Conservation (phyloP, 2,329 filamentous ascomycete genomes). For the Penicillium paneum region DNA sequence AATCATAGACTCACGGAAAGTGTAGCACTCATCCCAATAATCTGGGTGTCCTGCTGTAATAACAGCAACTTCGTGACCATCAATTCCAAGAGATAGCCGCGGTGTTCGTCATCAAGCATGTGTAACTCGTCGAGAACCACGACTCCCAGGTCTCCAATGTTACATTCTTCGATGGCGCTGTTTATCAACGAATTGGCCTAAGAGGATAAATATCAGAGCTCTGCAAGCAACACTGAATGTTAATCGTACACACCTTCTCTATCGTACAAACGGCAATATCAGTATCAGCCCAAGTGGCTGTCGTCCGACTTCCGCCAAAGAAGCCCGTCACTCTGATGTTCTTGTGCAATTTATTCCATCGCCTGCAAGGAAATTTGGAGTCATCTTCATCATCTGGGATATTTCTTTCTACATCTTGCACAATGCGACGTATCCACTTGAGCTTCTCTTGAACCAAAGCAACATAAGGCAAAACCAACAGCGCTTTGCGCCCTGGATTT, state of each 20-base stretch:
- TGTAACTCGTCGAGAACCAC: slow-evolving; percentile 77
- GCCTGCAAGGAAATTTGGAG: slow-evolving; percentile 47
- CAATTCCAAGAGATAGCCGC: slow-evolving; percentile 72
- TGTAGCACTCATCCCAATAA: slow-evolving; percentile 77
- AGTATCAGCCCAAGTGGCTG: slow-evolving; percentile 67
- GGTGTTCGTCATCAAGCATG: slow-evolving; percentile 73
- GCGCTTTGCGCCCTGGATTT: slow-evolving; percentile 62
- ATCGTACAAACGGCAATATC: slow-evolving; percentile 77
- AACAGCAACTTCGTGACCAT: slow-evolving; percentile 71
- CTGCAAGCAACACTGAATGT: not conserved
- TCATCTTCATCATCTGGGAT: slow-evolving; percentile 33
- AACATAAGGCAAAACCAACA: slow-evolving; percentile 73
- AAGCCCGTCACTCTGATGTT: slow-evolving; percentile 66
- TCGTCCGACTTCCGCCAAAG: slow-evolving; percentile 69
- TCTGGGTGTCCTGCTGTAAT: slow-evolving; percentile 64
- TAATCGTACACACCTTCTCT: slow-evolving; percentile 58
- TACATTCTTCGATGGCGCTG: slow-evolving; percentile 67
- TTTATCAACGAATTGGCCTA: slow-evolving; percentile 74
- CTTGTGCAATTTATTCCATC: slow-evolving; percentile 55
- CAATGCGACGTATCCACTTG: slow-evolving; percentile 66
- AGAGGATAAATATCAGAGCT: slow-evolving; percentile 4
- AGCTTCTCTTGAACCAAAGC: slow-evolving; percentile 78
- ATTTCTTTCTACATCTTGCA: slow-evolving; percentile 55
- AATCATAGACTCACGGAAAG: slow-evolving; percentile 55
- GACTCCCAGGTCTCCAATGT: slow-evolving; percentile 60